A percentile compares a stretch with the other conserved stretches of the same genome.
Evolutionary conservation across 148 eudicot species (phyloP).

Genomic region (Vaccinium vitisidaea): DNA sequence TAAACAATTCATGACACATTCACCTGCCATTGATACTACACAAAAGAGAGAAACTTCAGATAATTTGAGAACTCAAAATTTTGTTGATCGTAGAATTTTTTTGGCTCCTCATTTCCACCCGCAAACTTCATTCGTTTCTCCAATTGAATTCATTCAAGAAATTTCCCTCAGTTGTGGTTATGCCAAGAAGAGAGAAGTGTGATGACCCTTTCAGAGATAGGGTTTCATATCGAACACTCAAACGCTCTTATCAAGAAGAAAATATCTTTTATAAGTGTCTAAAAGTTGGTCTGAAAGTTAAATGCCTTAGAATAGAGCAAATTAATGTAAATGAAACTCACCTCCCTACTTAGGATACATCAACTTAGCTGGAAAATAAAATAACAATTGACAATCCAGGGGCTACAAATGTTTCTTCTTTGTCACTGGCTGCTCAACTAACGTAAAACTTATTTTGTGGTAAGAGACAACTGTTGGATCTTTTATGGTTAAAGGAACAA

Average conservation of each 20-base stretch:
- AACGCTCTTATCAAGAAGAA: not conserved
- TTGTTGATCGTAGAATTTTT: not conserved
- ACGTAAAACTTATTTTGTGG: not conserved
- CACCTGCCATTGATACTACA: not conserved
- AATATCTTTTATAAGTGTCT: not conserved
- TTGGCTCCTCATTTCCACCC: not conserved
- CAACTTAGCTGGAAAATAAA: not conserved
- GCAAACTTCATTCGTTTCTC: not conserved
- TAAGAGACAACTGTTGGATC: not conserved
- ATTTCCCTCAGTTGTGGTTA: not conserved
- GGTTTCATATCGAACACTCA: not conserved
- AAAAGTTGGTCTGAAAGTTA: not conserved
- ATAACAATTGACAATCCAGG: not conserved
- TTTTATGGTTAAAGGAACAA: not conserved
- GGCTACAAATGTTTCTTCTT: not conserved
- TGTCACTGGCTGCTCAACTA: not conserved
- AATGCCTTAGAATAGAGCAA: not conserved
- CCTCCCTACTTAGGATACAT: not conserved
- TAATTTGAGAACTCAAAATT: not conserved
- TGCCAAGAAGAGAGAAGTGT: not conserved
- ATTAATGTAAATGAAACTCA: not conserved
- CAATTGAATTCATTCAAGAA: not conserved
- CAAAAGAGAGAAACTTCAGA: not conserved
- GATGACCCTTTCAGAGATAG: not conserved
- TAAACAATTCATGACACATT: not conserved